Percentiles rank a stretch among this genome's conserved stretches.
phyloP scores from a whole-genome alignment of 2,329 filamentous ascomycete genomes.

The Trichoderma atroviride region DNA sequence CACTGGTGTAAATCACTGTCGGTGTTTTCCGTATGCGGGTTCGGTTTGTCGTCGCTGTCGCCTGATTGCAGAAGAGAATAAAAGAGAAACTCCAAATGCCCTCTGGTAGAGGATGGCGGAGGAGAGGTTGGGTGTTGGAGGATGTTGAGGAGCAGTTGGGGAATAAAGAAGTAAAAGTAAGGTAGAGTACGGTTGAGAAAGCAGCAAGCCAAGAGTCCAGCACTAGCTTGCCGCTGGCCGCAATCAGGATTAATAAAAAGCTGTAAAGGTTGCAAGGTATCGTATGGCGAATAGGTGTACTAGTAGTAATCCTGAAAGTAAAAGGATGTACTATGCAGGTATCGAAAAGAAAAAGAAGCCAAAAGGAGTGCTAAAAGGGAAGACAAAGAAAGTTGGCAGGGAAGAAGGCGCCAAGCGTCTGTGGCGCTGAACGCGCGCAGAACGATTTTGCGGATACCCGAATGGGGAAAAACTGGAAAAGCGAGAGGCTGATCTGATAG shows the following conservation, averaged over 20 bases:
- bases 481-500: constrained; percentile 21
- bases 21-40: constrained; percentile 1
- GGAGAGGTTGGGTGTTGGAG: neutral
- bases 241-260: constrained; percentile 21
- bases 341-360: constrained; percentile 21
- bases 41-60: constrained; percentile 15
- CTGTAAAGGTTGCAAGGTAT: constrained; percentile 13
- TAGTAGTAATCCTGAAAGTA: neutral
- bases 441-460: constrained; percentile 11
- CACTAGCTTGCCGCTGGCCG: constrained; percentile 23
- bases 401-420: constrained; percentile 21
- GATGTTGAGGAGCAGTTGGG: neutral
- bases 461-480: constrained; percentile 4
- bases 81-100: neutral
- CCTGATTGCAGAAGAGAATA: neutral
- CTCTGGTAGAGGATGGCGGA: neutral
- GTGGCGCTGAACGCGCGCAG: constrained; percentile 22
- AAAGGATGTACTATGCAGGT: constrained; percentile 17
- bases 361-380: constrained; percentile 12
- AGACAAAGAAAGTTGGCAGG: constrained; percentile 1
- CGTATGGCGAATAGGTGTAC: neutral
- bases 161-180: neutral
- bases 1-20: neutral
- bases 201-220: constrained; percentile 25
- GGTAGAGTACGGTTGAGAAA: neutral